Evolutionary conservation across 1,284 basidiomycete species (phyloP).

Genomic region (Coniophora puteana): DNA sequence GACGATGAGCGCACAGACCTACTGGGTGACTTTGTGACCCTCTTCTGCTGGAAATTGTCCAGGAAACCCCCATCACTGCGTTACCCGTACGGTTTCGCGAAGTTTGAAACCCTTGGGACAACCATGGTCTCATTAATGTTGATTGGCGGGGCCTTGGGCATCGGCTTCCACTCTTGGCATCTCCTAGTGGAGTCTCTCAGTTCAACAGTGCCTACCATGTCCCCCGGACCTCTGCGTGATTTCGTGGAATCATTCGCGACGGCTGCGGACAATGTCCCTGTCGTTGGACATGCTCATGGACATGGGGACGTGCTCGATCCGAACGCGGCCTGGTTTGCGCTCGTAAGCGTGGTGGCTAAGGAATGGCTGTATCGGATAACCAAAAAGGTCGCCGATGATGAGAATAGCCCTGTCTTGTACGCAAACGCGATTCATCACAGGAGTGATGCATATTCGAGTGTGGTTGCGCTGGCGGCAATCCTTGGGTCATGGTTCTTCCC

Average conservation of each 20-base stretch:
- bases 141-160: constrained; percentile 85
- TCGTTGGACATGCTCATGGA: constrained; percentile 47
- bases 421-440: constrained; percentile 95
- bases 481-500: constrained; percentile 83
- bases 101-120: constrained; percentile 93
- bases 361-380: constrained; percentile 93
- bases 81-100: constrained; percentile 90
- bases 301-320: constrained; percentile 77
- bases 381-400: constrained; percentile 84
- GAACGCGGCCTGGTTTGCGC: constrained; percentile 96
- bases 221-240: constrained; percentile 59
- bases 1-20: constrained; percentile 46
- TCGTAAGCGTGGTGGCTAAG: constrained; percentile 76
- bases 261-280: constrained; percentile 50
- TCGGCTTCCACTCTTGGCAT: constrained; percentile 90
- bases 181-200: constrained; percentile 69
- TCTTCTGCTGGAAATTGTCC: constrained; percentile 89
- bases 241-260: constrained; percentile 54
- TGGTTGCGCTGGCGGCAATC: constrained; percentile 88
- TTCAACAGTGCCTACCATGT: constrained; percentile 51
- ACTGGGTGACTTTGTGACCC: constrained; percentile 88
- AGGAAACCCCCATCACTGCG: constrained; percentile 71
- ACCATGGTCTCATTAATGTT: constrained; percentile 81
- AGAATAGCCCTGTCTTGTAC: constrained; percentile 85
- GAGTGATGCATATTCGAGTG: constrained; percentile 88